These are phyloP conservation scores for Rhytidhysteron rufulum DNA, from an alignment of 2,329 filamentous ascomycete genomes.

Conservation along the genomic window DNA sequence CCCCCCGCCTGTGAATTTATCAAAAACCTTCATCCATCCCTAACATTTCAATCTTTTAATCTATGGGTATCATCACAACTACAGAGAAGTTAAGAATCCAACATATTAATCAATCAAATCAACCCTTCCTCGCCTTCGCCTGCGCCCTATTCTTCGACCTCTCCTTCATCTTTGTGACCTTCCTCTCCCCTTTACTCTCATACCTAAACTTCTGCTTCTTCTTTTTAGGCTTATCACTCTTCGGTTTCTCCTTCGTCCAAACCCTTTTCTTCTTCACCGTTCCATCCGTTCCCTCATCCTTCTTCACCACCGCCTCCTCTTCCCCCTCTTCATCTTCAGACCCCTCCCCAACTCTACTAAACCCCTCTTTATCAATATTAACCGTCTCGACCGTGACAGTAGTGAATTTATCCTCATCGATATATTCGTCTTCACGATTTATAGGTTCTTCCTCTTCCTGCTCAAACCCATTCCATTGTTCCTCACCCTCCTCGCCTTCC, in stretches of 20 bases:
- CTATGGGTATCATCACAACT: too few relatives aligned
- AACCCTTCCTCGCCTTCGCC: constrained; percentile 53
- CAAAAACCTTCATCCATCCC: too few relatives aligned
- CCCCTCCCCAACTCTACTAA: constrained; percentile 53
- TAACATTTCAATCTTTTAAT: too few relatives aligned
- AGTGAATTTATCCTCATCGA: constrained; percentile 94
- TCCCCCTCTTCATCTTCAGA: constrained; percentile 21
- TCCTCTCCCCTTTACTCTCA: constrained; percentile 81
- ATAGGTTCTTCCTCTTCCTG: constrained; percentile 57
- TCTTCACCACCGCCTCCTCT: constrained; percentile 13
- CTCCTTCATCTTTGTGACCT: constrained; percentile 57
- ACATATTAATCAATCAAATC: constrained; percentile 14
- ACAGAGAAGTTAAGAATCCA: too few relatives aligned
- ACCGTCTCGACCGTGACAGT: constrained; percentile 93
- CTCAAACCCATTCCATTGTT: constrained; percentile 59
- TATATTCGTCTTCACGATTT: constrained; percentile 86
- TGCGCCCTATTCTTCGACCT: constrained; percentile 67
- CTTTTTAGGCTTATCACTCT: constrained; percentile 57
- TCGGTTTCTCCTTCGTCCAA: constrained; percentile 53
- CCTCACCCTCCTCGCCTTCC: constrained; percentile 39
- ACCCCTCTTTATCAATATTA: constrained; percentile 69
- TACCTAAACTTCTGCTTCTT: constrained; percentile 93
- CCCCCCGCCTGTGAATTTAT: too few relatives aligned
- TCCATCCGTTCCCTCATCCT: constrained; percentile 28
- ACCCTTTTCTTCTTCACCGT: constrained; percentile 39